Evolutionary conservation across 208 protist genomes (phyloP).

Genomic region (Wallacemonas sp.): DNA sequence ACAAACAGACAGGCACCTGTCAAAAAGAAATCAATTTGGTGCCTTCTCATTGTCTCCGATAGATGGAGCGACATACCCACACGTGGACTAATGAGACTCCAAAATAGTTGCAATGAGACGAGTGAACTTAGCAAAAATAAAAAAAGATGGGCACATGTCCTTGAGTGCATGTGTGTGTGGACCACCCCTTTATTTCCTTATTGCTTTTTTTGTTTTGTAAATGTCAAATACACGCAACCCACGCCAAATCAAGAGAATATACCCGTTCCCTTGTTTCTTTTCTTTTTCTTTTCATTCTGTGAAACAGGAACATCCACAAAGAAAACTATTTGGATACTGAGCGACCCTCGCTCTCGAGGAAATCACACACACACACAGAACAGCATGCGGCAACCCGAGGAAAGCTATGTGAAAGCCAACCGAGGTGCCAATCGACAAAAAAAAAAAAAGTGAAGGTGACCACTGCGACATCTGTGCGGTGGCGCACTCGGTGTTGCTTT

Average conservation of each 20-base stretch:
- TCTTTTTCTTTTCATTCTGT: constrained; percentile 18
- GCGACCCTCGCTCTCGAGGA: neutral
- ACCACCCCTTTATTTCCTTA: neutral
- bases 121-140: neutral
- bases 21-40: neutral
- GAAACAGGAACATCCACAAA: neutral
- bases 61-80: neutral
- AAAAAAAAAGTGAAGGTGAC: no score
- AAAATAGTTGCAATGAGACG: no score
- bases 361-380: neutral
- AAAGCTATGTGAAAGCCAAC: no score
- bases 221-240: neutral
- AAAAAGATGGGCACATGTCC: constrained; percentile 9
- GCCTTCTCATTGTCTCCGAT: neutral
- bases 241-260: no score
- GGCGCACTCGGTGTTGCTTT: no score
- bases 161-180: neutral
- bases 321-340: neutral
- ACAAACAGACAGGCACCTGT: neutral
- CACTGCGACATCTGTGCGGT: no score
- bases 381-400: no score
- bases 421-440: no score
- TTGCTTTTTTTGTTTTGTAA: constrained; percentile 3
- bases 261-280: constrained; percentile 1
- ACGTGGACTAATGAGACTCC: neutral